A percentile compares a stretch with the other conserved stretches of the same genome.
Evolutionary conservation across 768 basidiomycete genomes (phyloP).

Genomic region (Mycena indigotica): DNA sequence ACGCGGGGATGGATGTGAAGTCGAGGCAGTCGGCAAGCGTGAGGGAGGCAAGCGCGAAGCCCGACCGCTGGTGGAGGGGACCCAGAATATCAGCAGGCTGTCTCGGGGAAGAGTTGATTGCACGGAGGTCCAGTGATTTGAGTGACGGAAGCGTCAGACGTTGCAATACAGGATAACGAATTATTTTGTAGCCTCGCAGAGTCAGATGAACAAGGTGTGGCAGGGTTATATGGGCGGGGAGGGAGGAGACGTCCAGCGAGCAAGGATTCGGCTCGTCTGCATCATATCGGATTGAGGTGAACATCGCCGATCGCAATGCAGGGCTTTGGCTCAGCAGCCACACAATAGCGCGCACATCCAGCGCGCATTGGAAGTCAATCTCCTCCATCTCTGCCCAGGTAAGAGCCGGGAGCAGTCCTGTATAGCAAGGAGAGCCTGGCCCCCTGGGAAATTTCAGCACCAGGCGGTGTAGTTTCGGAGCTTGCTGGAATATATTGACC

Average conservation of each 20-base stretch:
- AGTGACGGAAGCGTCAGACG: neutral
- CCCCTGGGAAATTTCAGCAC: too few species aligned
- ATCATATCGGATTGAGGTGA: neutral
- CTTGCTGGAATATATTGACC: too few species aligned
- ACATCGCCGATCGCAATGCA: neutral
- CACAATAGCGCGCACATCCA: neutral
- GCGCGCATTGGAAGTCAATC: neutral
- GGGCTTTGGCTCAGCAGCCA: neutral
- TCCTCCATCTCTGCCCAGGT: neutral
- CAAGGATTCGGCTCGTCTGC: neutral
- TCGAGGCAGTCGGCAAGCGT: neutral
- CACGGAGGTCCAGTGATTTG: neutral
- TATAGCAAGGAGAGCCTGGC: neutral
- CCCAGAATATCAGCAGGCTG: neutral
- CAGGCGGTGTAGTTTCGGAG: too few species aligned
- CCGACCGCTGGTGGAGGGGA: neutral
- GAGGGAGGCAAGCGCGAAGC: neutral
- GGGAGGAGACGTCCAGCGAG: neutral
- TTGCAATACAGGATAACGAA: neutral
- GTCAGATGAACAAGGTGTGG: neutral
- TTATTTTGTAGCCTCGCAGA: neutral
- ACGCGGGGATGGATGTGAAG: neutral
- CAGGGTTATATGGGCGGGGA: neutral
- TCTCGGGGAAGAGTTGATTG: neutral
- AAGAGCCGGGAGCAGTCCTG: neutral